phyloP scores from a whole-genome alignment of 805 yeast species.

The Pichia nanzhaoensis region DNA sequence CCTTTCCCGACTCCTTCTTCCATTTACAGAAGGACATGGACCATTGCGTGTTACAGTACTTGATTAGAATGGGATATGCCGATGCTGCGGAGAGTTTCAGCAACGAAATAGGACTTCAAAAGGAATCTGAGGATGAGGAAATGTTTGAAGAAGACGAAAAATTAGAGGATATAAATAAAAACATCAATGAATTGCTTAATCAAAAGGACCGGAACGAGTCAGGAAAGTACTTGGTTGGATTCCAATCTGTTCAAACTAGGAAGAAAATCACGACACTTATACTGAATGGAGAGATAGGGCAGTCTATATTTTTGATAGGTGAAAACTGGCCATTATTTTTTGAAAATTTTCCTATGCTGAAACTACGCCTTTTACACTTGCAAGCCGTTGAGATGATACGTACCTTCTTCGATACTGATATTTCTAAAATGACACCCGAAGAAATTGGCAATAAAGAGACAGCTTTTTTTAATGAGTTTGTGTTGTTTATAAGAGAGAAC shows the following conservation, averaged over 20 bases:
- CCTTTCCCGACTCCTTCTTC: slow-evolving; percentile 10
- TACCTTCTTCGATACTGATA: slow-evolving; percentile 29
- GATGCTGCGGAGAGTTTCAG: slow-evolving; percentile 8
- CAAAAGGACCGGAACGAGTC: too few species aligned
- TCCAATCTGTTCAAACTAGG: slow-evolving; percentile 46
- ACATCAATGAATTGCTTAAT: too few species aligned
- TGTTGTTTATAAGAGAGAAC: slow-evolving; percentile 55
- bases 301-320: slow-evolving; percentile 51
- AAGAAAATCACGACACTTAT: slow-evolving; percentile 47
- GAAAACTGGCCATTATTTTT: slow-evolving; percentile 56
- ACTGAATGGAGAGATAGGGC: slow-evolving; percentile 52
- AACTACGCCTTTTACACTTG: slow-evolving; percentile 65
- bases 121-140: slow-evolving; percentile 32
- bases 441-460: slow-evolving; percentile 14
- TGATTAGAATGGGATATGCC: slow-evolving; percentile 12
- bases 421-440: background rate
- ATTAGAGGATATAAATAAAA: too few species aligned
- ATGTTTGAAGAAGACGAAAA: slow-evolving; percentile 21
- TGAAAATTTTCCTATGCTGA: slow-evolving; percentile 56
- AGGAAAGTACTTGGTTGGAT: slow-evolving; percentile 28
- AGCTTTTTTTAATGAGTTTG: slow-evolving; percentile 44
- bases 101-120: slow-evolving; percentile 42
- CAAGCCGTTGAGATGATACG: slow-evolving; percentile 79
- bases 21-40: slow-evolving; percentile 9
- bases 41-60: slow-evolving; percentile 6